These are phyloP conservation scores for Drechslerella dactyloides DNA, from an alignment of 2,329 filamentous ascomycete species.

Conservation along the genomic window DNA sequence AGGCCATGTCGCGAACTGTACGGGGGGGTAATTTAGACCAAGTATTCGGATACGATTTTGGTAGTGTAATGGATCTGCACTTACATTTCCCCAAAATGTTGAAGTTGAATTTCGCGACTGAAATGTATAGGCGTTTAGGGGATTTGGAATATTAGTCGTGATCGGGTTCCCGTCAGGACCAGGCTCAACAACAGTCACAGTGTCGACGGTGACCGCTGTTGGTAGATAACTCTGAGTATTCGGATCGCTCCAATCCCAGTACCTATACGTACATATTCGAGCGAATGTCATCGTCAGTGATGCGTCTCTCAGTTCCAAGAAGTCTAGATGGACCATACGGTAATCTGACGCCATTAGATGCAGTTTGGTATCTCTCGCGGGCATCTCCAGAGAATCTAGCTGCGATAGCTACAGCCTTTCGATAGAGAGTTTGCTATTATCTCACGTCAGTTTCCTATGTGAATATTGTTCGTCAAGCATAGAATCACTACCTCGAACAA, in stretches of 20 bases:
- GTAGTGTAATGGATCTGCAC: slow-evolving; percentile 27
- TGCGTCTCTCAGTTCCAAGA: not conserved
- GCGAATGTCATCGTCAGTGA: not conserved
- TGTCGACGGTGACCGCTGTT: slow-evolving; percentile 22
- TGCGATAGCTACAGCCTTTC: slow-evolving; percentile 49
- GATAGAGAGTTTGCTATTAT: slow-evolving; percentile 49
- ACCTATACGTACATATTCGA: slow-evolving; percentile 44
- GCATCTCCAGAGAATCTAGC: slow-evolving; percentile 49
- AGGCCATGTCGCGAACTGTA: slow-evolving; percentile 41
- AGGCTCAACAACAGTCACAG: slow-evolving; percentile 48
- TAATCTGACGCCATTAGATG: slow-evolving; percentile 50
- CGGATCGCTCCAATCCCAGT: slow-evolving; percentile 54
- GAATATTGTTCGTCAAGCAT: not conserved
- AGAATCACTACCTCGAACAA: slow-evolving; percentile 53
- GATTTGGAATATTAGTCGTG: slow-evolving; percentile 30
- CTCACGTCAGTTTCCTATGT: not conserved
- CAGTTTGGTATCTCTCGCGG: slow-evolving; percentile 47
- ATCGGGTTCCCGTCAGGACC: slow-evolving; percentile 30
- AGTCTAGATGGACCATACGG: slow-evolving; percentile 49
- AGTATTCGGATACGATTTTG: no score
- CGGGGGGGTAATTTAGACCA: not conserved
- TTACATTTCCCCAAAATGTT: slow-evolving; percentile 26
- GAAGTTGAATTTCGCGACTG: slow-evolving; percentile 25
- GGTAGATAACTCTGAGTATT: slow-evolving; percentile 49
- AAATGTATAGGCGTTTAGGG: slow-evolving; percentile 32